Percentiles rank a stretch among this genome's conserved stretches.
Conservation (phyloP, 2,329 filamentous ascomycete genomes). For the Neodidymelliopsis sp. region DNA sequence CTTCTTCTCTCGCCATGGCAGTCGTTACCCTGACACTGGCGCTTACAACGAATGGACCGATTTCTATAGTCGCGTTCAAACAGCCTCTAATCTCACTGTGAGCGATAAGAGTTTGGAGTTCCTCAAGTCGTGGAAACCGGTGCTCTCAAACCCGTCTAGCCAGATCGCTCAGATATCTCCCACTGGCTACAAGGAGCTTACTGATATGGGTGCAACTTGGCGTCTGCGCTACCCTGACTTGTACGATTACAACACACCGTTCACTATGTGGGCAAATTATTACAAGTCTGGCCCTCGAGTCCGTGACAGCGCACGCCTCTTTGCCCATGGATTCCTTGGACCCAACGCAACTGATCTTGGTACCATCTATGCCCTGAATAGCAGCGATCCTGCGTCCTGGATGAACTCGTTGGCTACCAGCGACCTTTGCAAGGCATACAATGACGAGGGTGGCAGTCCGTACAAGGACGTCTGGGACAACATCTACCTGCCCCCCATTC, state of each 20-base stretch:
- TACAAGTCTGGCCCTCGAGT: constrained; percentile 63
- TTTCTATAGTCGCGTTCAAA: constrained; percentile 58
- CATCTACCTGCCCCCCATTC: constrained; percentile 62
- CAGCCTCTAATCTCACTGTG: constrained; percentile 60
- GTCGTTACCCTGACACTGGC: constrained; percentile 67
- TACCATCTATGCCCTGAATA: constrained; percentile 66
- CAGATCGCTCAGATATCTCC: constrained; percentile 67
- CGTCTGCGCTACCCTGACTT: constrained; percentile 57
- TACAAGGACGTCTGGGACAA: constrained; percentile 58
- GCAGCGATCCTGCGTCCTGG: constrained; percentile 60
- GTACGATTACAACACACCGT: constrained; percentile 57
- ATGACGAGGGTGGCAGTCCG: constrained; percentile 60
- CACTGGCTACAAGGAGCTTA: constrained; percentile 69
- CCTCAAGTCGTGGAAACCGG: constrained; percentile 65
- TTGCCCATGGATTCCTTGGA: constrained; percentile 68
- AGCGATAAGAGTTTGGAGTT: constrained; percentile 62
- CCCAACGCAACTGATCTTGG: constrained; percentile 62
- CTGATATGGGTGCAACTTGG: constrained; percentile 63
- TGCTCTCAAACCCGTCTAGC: constrained; percentile 60
- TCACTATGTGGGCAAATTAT: constrained; percentile 71
- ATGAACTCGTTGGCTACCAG: constrained; percentile 71
- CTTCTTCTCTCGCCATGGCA: constrained; percentile 68
- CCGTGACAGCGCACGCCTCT: constrained; percentile 68
- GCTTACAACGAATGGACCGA: constrained; percentile 65
- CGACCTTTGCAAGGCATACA: constrained; percentile 68